phyloP scores from a whole-genome alignment of 495 filamentous ascomycete species.

The Staphylotrichum tortipilum region DNA sequence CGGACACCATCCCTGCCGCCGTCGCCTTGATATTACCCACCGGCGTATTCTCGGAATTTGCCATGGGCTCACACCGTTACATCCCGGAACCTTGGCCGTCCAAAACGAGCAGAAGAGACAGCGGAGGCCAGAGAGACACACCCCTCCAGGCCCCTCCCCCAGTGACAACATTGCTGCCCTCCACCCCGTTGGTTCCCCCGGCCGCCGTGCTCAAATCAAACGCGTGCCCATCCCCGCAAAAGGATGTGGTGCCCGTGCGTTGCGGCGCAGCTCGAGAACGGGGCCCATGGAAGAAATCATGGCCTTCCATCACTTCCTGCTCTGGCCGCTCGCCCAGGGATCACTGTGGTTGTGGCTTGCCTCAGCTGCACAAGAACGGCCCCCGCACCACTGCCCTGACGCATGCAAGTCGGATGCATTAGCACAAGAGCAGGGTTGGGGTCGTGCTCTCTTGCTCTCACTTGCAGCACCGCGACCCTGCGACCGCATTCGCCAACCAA shows the following conservation, averaged over 20 bases:
- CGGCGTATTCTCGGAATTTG: slow-evolving; percentile 20
- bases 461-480: not conserved
- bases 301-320: not conserved
- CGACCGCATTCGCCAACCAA: not conserved
- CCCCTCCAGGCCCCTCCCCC: too few relatives aligned
- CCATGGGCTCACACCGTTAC: slow-evolving; percentile 8
- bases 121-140: too few relatives aligned
- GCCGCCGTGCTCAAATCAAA: not conserved
- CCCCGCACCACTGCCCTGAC: not conserved
- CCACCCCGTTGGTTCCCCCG: not conserved
- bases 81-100: not conserved
- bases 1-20: not conserved
- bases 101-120: slow-evolving; percentile 2
- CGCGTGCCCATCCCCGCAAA: not conserved
- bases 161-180: too few relatives aligned
- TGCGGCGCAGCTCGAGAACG: not conserved
- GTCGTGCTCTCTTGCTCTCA: not conserved
- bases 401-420: slow-evolving; percentile 3
- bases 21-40: slow-evolving; percentile 1
- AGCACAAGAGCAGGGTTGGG: not conserved
- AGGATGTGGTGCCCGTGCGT: not conserved
- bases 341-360: slow-evolving; percentile 9
- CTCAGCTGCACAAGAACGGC: slow-evolving; percentile 1
- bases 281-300: not conserved
- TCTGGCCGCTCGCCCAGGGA: not conserved